Evolutionary conservation across 2,329 filamentous ascomycete species (phyloP).

Genomic region (Ceratocystis albifundus): DNA sequence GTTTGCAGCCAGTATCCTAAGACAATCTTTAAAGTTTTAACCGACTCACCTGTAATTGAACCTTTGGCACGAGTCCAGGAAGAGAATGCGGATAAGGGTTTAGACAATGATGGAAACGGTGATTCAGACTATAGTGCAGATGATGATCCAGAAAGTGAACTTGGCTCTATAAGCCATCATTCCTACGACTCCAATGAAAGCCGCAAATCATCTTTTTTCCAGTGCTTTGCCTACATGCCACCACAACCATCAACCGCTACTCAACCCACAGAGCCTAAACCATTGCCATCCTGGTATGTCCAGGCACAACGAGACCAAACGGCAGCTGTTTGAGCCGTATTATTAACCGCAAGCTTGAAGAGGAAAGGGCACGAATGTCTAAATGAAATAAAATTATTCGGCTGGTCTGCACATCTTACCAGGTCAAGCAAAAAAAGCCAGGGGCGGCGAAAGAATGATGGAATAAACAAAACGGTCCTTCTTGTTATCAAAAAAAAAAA

Average conservation of each 20-base stretch:
- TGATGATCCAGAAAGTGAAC: neutral
- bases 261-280: neutral
- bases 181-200: neutral
- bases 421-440: too few relatives aligned
- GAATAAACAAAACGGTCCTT: neutral
- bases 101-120: too few relatives aligned
- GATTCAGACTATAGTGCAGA: neutral
- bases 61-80: too few relatives aligned
- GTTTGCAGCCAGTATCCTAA: neutral
- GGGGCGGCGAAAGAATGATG: too few relatives aligned
- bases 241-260: neutral
- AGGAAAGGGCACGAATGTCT: too few relatives aligned
- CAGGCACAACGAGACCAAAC: too few relatives aligned
- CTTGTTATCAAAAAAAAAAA: neutral
- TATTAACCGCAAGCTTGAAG: too few relatives aligned
- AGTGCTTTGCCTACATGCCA: neutral
- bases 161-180: neutral
- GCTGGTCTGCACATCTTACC: too few relatives aligned
- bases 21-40: neutral
- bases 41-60: too few relatives aligned
- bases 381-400: too few relatives aligned
- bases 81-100: too few relatives aligned
- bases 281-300: neutral
- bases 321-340: too few relatives aligned
- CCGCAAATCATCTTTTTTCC: neutral